Conservation (phyloP, 306 rosid species). For the Elaeagnus macrophylla region DNA sequence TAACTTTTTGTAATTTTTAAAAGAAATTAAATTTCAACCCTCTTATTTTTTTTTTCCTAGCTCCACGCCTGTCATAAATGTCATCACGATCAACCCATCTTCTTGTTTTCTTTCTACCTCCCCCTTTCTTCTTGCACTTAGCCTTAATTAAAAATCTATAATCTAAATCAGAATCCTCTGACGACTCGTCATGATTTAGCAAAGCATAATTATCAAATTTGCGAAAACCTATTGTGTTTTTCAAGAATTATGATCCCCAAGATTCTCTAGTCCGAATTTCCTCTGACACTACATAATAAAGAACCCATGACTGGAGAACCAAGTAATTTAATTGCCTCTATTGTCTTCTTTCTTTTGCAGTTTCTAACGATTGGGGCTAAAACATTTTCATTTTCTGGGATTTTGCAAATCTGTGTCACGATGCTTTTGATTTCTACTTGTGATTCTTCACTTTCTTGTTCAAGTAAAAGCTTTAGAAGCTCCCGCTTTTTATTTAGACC, state of each 20-base stretch:
- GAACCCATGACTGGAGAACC: slow-evolving; percentile 83
- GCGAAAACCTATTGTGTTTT: slow-evolving; percentile 56
- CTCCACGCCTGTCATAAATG: no score
- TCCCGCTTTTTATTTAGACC: slow-evolving; percentile 55
- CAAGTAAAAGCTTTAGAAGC: slow-evolving; percentile 56
- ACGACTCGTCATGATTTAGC: slow-evolving; percentile 23
- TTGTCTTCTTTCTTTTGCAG: slow-evolving; percentile 30
- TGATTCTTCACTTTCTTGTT: slow-evolving; percentile 44
- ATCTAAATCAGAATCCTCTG: slow-evolving; percentile 39
- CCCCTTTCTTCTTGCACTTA: slow-evolving; percentile 40
- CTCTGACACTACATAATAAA: slow-evolving; percentile 52
- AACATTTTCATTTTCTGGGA: slow-evolving; percentile 37
- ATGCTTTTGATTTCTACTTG: slow-evolving; percentile 40
- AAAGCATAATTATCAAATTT: slow-evolving; percentile 36
- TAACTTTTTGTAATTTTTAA: no score
- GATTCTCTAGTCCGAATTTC: slow-evolving; percentile 41
- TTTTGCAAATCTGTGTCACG: slow-evolving; percentile 36
- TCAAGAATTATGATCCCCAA: slow-evolving; percentile 63
- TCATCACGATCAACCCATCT: slow-evolving; percentile 30
- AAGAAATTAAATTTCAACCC: no score
- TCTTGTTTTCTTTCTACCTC: slow-evolving; percentile 47
- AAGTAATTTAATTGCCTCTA: slow-evolving; percentile 47
- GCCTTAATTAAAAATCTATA: slow-evolving; percentile 14
- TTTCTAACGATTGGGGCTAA: slow-evolving; percentile 38
- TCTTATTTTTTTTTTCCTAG: no score